phyloP scores from a whole-genome alignment of 2,329 filamentous ascomycete species.

The Monilinia vaccinii-corymbosi region DNA sequence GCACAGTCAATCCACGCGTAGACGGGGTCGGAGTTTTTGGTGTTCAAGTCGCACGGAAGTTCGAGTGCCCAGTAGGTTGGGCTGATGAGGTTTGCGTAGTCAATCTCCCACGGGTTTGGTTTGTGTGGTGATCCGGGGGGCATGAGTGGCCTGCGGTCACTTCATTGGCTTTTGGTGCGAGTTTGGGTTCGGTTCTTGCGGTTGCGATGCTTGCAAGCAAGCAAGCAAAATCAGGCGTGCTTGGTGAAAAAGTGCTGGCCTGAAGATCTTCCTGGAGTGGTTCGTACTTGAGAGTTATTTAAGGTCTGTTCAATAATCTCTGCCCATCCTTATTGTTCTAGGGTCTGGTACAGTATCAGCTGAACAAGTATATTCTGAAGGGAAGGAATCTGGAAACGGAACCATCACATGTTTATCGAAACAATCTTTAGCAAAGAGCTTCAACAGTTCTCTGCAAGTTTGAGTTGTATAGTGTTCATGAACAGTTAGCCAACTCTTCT shows the following conservation, averaged over 20 bases:
- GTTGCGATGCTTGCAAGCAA: neutral
- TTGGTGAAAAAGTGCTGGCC: neutral
- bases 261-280: neutral
- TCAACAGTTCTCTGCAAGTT: neutral
- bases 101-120: neutral
- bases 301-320: too few relatives aligned
- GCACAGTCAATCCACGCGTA: accelerated
- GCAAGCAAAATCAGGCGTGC: neutral
- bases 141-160: neutral
- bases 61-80: neutral
- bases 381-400: neutral
- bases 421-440: neutral
- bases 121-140: neutral
- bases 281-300: neutral
- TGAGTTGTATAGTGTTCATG: neutral
- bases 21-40: accelerated
- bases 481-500: too few relatives aligned
- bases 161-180: neutral
- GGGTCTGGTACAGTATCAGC: neutral
- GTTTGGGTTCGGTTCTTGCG: neutral
- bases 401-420: neutral
- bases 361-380: neutral
- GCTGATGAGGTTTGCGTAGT: neutral
- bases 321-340: too few relatives aligned
- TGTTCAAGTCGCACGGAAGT: neutral